Base-by-base conservation (phyloP, 139 green algal species). In the Tetradesmus lagerheimii region DNA sequence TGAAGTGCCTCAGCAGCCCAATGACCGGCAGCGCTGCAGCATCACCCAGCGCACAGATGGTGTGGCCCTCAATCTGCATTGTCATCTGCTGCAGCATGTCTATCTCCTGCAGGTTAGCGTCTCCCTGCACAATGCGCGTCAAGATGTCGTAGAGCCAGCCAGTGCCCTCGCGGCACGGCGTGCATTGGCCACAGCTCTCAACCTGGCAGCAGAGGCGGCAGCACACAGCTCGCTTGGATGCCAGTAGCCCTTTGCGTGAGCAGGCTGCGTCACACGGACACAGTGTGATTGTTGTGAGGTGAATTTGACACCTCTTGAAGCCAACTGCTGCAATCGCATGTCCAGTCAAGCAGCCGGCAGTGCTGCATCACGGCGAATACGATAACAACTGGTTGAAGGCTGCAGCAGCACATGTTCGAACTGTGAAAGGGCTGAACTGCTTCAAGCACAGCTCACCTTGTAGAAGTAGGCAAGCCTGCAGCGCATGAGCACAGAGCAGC, bases 151-250 rank as follows among this genome's bases (percentile, higher is more conserved):
- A 98, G 89, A 99, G 92, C 98, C 96, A 98, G 71, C 92, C 90
- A 2, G 97, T 99, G 85, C 98, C 98, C 95, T 99, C 98, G 34
- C 98, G 93, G 96, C 98, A 99, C 15, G 98, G 98, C 39, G 98
- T 99, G 97, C 98, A 99, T 95, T 99, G 97, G 25, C 97, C 97
- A 89, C 97, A 99, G 71, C 92, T 97, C 96, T 99, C 98, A 93
- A 20, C 50, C 50, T 25, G 50, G 2, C 50, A 25, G 0, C 14
- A 11, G 31, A 25, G 29, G 45, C 3, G 45, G 80, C 15, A 38
- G 78, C 31, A 41, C n/a, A n/a, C n/a, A n/a, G n/a, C n/a, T n/a
- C n/a, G n/a, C n/a, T n/a, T n/a, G n/a, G n/a, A n/a, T n/a, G n/a
- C n/a, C n/a, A n/a, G n/a, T n/a, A n/a, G n/a, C n/a, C n/a, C n/a